A percentile compares a stretch with the other conserved stretches of the same genome.
phyloP scores from a whole-genome alignment of 306 rosid species.

The Albizia julibrissin region DNA sequence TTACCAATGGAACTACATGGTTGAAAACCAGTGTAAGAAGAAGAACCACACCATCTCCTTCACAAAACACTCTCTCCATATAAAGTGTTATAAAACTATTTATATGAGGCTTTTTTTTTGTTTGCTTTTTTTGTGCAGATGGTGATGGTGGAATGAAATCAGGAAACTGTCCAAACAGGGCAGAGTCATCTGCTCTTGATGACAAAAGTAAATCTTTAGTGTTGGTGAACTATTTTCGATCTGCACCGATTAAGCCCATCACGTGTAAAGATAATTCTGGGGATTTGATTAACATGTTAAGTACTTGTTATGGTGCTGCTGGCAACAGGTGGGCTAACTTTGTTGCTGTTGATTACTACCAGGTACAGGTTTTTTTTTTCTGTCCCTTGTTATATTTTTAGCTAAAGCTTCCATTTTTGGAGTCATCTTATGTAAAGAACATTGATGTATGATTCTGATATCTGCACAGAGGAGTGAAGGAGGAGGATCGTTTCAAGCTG shows the following conservation, averaged over 20 bases:
- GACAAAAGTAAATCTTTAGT: conserved; percentile 76
- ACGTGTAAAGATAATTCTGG: conserved; percentile 62
- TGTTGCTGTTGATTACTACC: conserved; percentile 72
- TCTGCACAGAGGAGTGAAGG: conserved; percentile 77
- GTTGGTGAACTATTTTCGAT: conserved; percentile 65
- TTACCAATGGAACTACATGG: conserved; percentile 90
- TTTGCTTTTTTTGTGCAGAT: conserved; percentile 57
- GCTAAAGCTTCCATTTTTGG: neutral
- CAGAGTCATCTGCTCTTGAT: conserved; percentile 64
- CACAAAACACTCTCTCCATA: neutral
- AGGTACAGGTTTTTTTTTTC: conserved; percentile 38
- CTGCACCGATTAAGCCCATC: conserved; percentile 51
- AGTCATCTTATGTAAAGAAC: neutral
- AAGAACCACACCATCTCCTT: neutral
- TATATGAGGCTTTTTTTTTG: neutral
- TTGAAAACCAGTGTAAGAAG: conserved; percentile 76
- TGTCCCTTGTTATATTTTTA: neutral
- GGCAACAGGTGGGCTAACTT: conserved; percentile 74
- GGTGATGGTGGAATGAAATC: conserved; percentile 74
- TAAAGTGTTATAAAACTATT: neutral
- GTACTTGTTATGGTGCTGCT: conserved; percentile 66
- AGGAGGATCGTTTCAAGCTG: conserved; percentile 84
- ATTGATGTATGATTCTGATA: neutral
- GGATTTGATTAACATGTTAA: conserved; percentile 55
- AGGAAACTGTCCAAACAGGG: conserved; percentile 77